phyloP scores from a whole-genome alignment of 2,329 filamentous ascomycete species.

The Blastomyces percursus region DNA sequence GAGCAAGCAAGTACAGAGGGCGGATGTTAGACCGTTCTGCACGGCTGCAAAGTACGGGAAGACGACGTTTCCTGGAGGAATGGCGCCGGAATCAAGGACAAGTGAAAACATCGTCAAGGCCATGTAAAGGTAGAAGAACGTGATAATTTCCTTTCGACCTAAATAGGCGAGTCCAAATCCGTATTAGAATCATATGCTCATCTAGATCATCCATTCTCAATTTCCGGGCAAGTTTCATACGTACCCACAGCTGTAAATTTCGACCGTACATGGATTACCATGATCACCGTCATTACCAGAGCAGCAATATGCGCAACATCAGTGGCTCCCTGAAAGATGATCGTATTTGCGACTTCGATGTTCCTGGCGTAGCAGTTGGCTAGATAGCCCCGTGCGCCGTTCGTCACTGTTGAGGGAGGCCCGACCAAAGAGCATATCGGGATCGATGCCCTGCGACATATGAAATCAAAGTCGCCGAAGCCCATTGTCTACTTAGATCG shows the following conservation, averaged over 20 bases:
- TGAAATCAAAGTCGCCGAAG: conserved; percentile 79
- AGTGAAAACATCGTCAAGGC: conserved; percentile 79
- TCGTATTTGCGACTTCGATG: conserved; percentile 93
- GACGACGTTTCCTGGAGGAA: conserved; percentile 65
- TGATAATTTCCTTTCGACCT: conserved; percentile 62
- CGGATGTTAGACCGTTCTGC: conserved; percentile 74
- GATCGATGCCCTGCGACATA: conserved; percentile 76
- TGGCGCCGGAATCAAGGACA: conserved; percentile 82
- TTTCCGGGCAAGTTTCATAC: conserved; percentile 22
- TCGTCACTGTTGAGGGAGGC: conserved; percentile 47
- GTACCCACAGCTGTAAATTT: conserved; percentile 96
- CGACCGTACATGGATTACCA: conserved; percentile 92
- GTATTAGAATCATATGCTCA: conserved; percentile 8
- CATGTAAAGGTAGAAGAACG: conserved; percentile 97
- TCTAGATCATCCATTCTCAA: background rate
- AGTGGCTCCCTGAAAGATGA: conserved; percentile 90
- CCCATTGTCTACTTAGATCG: conserved; percentile 50
- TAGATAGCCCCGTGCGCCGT: conserved; percentile 67
- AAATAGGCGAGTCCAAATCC: conserved; percentile 8
- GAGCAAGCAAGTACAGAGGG: conserved; percentile 75
- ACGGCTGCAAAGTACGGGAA: conserved; percentile 88
- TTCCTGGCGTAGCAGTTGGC: conserved; percentile 87
- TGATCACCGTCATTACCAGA: conserved; percentile 84
- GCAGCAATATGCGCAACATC: conserved; percentile 88
- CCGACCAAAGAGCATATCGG: conserved; percentile 83